phyloP scores from a whole-genome alignment of 2,329 filamentous ascomycete species.

The Parastagonospora nodorum region DNA sequence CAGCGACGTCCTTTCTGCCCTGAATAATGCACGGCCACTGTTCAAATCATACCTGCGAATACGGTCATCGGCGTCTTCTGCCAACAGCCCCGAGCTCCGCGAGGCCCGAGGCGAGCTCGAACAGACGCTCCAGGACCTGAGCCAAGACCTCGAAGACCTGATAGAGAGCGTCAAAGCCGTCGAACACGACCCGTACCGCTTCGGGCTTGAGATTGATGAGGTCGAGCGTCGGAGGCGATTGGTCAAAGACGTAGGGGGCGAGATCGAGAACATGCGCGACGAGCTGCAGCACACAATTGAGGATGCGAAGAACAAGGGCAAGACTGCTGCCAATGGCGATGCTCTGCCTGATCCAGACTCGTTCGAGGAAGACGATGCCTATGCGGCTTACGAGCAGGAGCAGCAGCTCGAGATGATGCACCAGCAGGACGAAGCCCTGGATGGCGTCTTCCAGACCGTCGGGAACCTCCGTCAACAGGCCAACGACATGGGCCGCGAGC shows the following conservation, averaged over 20 bases:
- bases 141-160: slow-evolving; percentile 86
- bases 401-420: slow-evolving; percentile 90
- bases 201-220: slow-evolving; percentile 82
- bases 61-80: slow-evolving; percentile 76
- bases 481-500: slow-evolving; percentile 91
- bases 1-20: slow-evolving; percentile 86
- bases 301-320: slow-evolving; percentile 45
- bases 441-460: slow-evolving; percentile 91
- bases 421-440: slow-evolving; percentile 91
- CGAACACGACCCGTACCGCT: slow-evolving; percentile 84
- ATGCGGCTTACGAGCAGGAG: slow-evolving; percentile 86
- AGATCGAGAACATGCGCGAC: slow-evolving; percentile 86
- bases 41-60: slow-evolving; percentile 97
- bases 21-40: slow-evolving; percentile 79
- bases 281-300: slow-evolving; percentile 71
- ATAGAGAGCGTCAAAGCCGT: slow-evolving; percentile 84
- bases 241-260: slow-evolving; percentile 85
- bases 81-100: slow-evolving; percentile 66
- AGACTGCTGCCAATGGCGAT: slow-evolving; percentile 48
- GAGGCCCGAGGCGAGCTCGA: slow-evolving; percentile 76
- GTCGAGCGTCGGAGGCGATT: slow-evolving; percentile 78
- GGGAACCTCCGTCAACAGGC: slow-evolving; percentile 89
- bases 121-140: slow-evolving; percentile 72
- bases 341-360: slow-evolving; percentile 65
- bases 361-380: slow-evolving; percentile 65